Evolutionary conservation across 2,329 filamentous ascomycete species (phyloP), one percentile per base, ranked within the genome.

Genomic region (Fusarium cyanostomum): DNA sequence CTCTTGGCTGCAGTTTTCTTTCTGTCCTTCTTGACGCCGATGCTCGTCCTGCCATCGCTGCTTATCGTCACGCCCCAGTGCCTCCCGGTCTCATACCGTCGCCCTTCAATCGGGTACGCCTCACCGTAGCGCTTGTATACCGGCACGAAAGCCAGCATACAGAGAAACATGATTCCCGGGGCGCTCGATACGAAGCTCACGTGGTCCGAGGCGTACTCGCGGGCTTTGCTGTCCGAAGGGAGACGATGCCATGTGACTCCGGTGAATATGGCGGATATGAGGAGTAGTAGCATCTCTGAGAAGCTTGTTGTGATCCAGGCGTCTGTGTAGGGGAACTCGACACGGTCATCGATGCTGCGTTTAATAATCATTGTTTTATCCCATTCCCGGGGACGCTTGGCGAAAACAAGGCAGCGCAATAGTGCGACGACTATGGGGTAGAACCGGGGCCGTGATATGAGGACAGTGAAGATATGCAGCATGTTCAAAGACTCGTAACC

Each of bases 201-300:
- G n/a, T 64, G 56, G 31, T 68, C 68, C 3, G 59, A 16, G 2
- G 59, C 43, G 39, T 60, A 67, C 8, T 64, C 62, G 26, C 56
- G 59, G 3, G 56, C 12, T 1, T 31, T 18, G 8, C 41, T 56
- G n/a, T 56, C 59, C 0, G 13, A 15, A 3, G 34, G 38, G 8
- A 64, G 64, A 33, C 68, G 68, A 33, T 69, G 44, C 68, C 68
- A 71, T 8, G 68, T 70, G 11, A 69, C 62, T 9, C 68, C 56
- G 1, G 68, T 70, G 42, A 70, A 70, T 2, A 70, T 46, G 31
- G 68, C 64, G 0, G 56, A 58, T 31, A 70, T 63, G 27, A 68
- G 31, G 1, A 70, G 54, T 1, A 69, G 11, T 8, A 68, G 26
- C 3, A 68, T 9, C 26, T 71, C 68, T 0, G 68, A 68, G 16